Evolutionary conservation across 768 basidiomycete species (phyloP).

Genomic region (Suillus paluster): DNA sequence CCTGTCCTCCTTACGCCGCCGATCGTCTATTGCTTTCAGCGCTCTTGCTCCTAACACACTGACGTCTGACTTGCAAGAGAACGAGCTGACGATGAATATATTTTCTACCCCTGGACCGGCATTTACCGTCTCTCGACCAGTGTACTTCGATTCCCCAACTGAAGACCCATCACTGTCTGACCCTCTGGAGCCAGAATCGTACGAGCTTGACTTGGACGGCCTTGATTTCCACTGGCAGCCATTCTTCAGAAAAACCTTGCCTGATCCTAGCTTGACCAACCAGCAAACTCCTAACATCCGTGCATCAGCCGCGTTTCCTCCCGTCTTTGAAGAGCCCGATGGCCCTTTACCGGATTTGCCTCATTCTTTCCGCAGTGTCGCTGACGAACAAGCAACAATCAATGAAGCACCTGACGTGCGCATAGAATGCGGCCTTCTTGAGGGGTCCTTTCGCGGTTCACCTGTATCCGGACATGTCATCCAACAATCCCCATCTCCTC

Average conservation of each 20-base stretch:
- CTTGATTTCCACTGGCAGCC: conserved; percentile 63
- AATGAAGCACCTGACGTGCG: not conserved
- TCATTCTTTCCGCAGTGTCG: not conserved
- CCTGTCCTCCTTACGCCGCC: not conserved
- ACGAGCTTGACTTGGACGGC: conserved; percentile 42
- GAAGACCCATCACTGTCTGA: conserved; percentile 51
- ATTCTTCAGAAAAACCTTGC: conserved; percentile 39
- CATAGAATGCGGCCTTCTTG: not conserved
- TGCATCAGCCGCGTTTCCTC: not conserved
- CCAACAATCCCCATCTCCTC: not conserved
- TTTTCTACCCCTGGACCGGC: conserved; percentile 58
- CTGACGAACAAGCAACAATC: not conserved
- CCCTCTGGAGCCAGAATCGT: conserved; percentile 40
- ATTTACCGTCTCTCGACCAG: conserved; percentile 32
- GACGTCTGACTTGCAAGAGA: not conserved
- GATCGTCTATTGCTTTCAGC: not conserved
- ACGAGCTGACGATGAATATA: conserved; percentile 17
- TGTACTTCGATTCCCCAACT: conserved; percentile 57
- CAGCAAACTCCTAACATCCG: not conserved
- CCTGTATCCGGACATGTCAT: conserved; percentile 1
- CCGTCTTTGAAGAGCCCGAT: not conserved
- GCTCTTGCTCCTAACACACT: not conserved
- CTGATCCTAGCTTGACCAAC: not conserved
- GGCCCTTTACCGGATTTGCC: not conserved
- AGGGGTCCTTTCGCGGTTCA: not conserved